Evolutionary conservation across 345 rosid genomes (phyloP), one percentile per base, ranked within the genome.

Genomic region (Syzygium grande): DNA sequence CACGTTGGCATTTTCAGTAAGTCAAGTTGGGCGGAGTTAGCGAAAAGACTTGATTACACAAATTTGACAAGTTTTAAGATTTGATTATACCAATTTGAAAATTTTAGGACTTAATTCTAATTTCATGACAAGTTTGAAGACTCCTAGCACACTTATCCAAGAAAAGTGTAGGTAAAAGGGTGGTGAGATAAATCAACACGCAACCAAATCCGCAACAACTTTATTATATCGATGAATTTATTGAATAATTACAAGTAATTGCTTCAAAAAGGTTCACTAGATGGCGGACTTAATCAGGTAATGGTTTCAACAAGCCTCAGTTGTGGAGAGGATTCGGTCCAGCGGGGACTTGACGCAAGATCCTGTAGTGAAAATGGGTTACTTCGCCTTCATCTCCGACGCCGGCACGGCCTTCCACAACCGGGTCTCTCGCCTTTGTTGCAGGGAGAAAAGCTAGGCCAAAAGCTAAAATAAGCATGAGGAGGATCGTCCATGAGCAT

Each of bases 101-200:
- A 8, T 19, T 54, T 54, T 54, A 0, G 0, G 2, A 15, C 5
- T 65, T 0, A 61, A 61, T 61, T 61, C 1, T 0, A 58, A 0
- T 58, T 58, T 58, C 25, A 8, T 65, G 0, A 63, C 22, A 9
- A 65, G 77, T 29, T 65, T 65, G 29, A 29, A 9, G 10, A 14
- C 5, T 29, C 15, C 4, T 65, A 14, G 0, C 2, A 5, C 78
- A 3, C 41, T 2, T 13, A 54, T 16, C n/a, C 8, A 14, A 29
- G 14, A 65, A 29, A 14, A 63, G 0, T 34, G 11, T 0, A 14
- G 41, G 15, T 34, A 9, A 15, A 65, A 65, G 3, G 22, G 43
- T 15, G 11, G 78, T 29, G 30, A 30, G 78, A 65, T 29, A 65
- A 65, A 65, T 63, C n/a, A 65, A 1, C 38, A 15, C 34, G 41